These are phyloP conservation scores for Debaryomyces subglobosus DNA, from an alignment of 1,139 yeast species.

Conservation along the genomic window DNA sequence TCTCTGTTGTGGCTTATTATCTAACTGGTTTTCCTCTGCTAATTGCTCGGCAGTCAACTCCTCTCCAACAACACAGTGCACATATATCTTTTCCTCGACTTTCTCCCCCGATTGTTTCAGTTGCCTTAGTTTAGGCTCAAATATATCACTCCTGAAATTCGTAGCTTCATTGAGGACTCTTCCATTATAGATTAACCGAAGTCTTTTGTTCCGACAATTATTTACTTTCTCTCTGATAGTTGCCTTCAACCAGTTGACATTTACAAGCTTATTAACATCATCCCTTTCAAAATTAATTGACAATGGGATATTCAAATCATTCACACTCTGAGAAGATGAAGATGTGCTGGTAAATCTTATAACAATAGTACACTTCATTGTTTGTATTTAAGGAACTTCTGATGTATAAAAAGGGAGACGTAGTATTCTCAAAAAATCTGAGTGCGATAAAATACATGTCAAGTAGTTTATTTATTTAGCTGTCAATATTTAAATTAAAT, in stretches of 20 bases:
- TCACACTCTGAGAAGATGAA: conserved; percentile 23
- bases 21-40: conserved; percentile 62
- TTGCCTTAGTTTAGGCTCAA: conserved; percentile 29
- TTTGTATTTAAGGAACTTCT: not conserved
- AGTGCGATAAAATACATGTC: not conserved
- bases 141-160: conserved; percentile 55
- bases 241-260: conserved; percentile 33
- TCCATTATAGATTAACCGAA: conserved; percentile 77
- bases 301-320: conserved; percentile 36
- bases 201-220: conserved; percentile 46
- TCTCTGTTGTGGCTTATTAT: conserved; percentile 50
- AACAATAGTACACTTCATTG: conserved; percentile 25
- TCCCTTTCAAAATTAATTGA: conserved; percentile 34
- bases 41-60: conserved; percentile 60
- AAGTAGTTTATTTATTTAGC: not conserved
- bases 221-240: conserved; percentile 32
- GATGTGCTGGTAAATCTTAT: conserved; percentile 37
- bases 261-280: conserved; percentile 35
- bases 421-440: not conserved
- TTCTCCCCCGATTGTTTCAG: conserved; percentile 11
- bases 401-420: not conserved
- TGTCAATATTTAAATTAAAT: not conserved
- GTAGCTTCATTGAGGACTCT: conserved; percentile 64
- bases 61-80: conserved; percentile 86
- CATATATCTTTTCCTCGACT: conserved; percentile 42